Conservation (phyloP, 352 stramenopile genomes). For the Stephanocyclus meneghinianus region DNA sequence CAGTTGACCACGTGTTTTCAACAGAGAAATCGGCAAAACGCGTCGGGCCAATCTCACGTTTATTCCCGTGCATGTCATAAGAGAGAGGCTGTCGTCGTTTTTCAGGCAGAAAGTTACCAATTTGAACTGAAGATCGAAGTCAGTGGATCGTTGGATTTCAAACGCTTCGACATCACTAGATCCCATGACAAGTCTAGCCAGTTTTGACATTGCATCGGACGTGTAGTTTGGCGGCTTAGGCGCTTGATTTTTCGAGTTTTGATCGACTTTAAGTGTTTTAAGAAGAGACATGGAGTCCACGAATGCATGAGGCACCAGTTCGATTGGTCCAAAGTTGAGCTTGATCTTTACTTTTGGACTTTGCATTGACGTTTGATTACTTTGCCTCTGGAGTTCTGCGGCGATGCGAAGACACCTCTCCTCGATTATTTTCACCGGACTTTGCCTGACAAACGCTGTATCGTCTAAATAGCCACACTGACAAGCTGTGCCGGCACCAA, state of each 20-base stretch:
- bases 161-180: neutral
- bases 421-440: neutral
- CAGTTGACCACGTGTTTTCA: neutral
- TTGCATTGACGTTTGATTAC: neutral
- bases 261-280: neutral
- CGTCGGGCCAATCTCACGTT: neutral
- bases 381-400: neutral
- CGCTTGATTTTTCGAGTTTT: neutral
- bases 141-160: neutral
- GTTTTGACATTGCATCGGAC: conserved; percentile 5
- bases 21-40: neutral
- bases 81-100: neutral
- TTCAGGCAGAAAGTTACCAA: conserved; percentile 1
- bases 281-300: neutral
- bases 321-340: conserved; percentile 5
- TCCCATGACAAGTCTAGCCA: conserved; percentile 7
- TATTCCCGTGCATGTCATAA: neutral
- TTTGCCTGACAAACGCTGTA: neutral
- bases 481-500: neutral
- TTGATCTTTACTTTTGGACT: neutral
- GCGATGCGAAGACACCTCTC: neutral
- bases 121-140: conserved; percentile 14
- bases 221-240: neutral
- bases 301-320: neutral
- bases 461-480: conserved; percentile 4